Conservation (phyloP, 2,329 filamentous ascomycete species). For the Fusarium pseudograminearum region DNA sequence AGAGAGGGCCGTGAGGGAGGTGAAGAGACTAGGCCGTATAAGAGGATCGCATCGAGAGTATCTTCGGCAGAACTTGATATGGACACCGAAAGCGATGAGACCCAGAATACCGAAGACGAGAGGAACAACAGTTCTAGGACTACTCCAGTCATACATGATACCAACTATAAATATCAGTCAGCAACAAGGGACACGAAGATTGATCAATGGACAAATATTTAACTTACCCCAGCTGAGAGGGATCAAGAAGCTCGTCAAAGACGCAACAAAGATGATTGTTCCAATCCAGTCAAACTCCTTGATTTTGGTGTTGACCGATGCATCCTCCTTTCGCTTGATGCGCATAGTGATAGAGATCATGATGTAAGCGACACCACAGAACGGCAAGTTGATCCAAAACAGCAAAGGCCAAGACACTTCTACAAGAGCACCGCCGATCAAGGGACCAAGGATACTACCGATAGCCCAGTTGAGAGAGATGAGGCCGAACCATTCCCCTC, state of each 20-base stretch:
- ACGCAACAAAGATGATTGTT: conserved; percentile 69
- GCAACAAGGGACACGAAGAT: background rate
- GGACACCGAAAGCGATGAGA: conserved; percentile 34
- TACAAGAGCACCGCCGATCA: conserved; percentile 66
- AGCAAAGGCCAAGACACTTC: conserved; percentile 71
- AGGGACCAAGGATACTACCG: conserved; percentile 58
- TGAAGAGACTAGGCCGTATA: conserved; percentile 41
- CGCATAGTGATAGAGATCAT: conserved; percentile 38
- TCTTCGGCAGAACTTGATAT: conserved; percentile 38
- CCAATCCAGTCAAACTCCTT: conserved; percentile 71
- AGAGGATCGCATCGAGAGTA: conserved; percentile 43
- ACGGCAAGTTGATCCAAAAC: conserved; percentile 73
- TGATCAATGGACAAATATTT: background rate
- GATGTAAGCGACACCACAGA: conserved; percentile 50
- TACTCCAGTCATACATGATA: conserved; percentile 73
- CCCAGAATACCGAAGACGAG: conserved; percentile 66
- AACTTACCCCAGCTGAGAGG: conserved; percentile 43
- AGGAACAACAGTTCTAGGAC: conserved; percentile 71
- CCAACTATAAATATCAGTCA: conserved; percentile 58
- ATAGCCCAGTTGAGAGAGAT: conserved; percentile 64
- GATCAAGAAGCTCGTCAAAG: conserved; percentile 59
- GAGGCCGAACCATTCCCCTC: conserved; percentile 56
- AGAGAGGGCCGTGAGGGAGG: conserved; percentile 39
- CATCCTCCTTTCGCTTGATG: conserved; percentile 32
- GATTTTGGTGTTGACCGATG: conserved; percentile 25